Evolutionary conservation across 2,329 filamentous ascomycete species (phyloP).

Genomic region (Diplodia scrobiculata): DNA sequence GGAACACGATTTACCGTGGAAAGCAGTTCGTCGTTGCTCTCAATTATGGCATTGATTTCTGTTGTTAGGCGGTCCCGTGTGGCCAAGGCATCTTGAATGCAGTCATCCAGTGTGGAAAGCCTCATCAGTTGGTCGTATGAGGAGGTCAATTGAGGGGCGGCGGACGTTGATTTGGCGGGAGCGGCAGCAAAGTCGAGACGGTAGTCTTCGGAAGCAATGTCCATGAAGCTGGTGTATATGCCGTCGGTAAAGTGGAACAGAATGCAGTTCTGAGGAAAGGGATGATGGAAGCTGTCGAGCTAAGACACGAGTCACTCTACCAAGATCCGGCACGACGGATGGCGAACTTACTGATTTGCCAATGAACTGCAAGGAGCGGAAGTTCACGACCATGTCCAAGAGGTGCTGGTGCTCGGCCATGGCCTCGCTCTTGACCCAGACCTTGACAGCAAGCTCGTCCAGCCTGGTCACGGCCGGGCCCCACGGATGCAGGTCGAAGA

Average conservation of each 20-base stretch:
- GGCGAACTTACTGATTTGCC: conserved; percentile 58
- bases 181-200: conserved; percentile 37
- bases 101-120: conserved; percentile 83
- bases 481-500: conserved; percentile 72
- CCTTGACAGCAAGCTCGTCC: conserved; percentile 65
- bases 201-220: conserved; percentile 58
- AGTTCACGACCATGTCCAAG: conserved; percentile 70
- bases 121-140: conserved; percentile 89
- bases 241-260: conserved; percentile 85
- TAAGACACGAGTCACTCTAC: conserved; percentile 31
- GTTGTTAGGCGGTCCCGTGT: conserved; percentile 72
- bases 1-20: conserved; percentile 40
- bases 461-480: conserved; percentile 66
- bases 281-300: conserved; percentile 65
- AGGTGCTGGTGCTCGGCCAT: conserved; percentile 63
- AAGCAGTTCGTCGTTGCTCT: conserved; percentile 45
- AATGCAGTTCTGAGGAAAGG: conserved; percentile 78
- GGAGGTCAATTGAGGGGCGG: conserved; percentile 63
- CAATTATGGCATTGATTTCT: conserved; percentile 67
- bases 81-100: conserved; percentile 82
- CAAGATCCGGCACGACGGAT: conserved; percentile 19
- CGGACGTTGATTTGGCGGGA: conserved; percentile 49
- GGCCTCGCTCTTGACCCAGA: conserved; percentile 69
- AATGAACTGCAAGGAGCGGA: conserved; percentile 76
- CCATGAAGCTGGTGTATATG: conserved; percentile 73